These are phyloP conservation scores for Ceratobasidium sp. DNA, from an alignment of 1,284 basidiomycete species.

Conservation along the genomic window DNA sequence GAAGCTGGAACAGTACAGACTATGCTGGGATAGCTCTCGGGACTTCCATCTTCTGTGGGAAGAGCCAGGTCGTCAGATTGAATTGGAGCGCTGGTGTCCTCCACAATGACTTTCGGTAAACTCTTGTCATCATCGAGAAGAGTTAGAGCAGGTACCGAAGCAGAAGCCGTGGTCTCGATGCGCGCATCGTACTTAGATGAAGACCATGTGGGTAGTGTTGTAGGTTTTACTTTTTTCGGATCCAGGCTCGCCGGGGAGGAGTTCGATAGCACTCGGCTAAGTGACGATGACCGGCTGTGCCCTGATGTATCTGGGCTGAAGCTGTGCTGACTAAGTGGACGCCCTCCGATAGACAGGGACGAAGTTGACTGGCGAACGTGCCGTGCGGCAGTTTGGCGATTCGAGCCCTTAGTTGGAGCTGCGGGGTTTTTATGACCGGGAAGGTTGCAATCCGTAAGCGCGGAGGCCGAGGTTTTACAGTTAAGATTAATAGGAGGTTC, in stretches of 20 bases:
- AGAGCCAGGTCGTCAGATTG: too few species aligned
- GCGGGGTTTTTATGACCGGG: conserved; percentile 9
- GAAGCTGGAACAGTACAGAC: too few species aligned
- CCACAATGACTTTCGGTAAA: too few species aligned
- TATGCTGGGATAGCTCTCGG: too few species aligned
- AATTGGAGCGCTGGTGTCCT: too few species aligned
- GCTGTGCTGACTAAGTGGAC: background rate
- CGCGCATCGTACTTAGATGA: too few species aligned
- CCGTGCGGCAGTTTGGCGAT: conserved; percentile 17
- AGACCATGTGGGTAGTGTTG: too few species aligned
- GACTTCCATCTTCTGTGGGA: too few species aligned
- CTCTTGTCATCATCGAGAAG: too few species aligned
- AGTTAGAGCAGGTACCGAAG: too few species aligned
- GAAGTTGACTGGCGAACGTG: conserved; percentile 1
- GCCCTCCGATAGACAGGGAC: background rate
- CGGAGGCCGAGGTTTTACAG: conserved; percentile 3
- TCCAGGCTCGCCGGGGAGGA: background rate
- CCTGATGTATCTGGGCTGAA: conserved; percentile 12
- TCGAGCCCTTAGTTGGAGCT: background rate
- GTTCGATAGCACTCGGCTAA: background rate
- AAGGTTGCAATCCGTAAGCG: conserved; percentile 5
- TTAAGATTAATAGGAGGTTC: background rate
- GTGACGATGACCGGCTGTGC: background rate
- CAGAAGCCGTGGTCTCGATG: too few species aligned
- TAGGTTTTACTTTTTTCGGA: too few species aligned